phyloP scores from a whole-genome alignment of 2,329 filamentous ascomycete genomes.

The Pyricularia pennisetigena region DNA sequence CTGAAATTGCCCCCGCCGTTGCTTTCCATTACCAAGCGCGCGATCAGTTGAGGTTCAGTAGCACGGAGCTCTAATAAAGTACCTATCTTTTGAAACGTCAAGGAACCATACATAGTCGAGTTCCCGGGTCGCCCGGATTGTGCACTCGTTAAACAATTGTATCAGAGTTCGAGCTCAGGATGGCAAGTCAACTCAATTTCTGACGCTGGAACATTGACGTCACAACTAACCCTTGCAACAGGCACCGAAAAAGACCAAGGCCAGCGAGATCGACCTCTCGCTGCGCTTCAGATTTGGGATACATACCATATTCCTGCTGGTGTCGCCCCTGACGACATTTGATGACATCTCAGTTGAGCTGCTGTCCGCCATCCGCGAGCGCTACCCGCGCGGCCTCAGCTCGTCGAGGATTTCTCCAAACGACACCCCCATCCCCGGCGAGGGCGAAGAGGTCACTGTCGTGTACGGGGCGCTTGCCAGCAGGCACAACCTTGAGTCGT shows the following conservation, averaged over 20 bases:
- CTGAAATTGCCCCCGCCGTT: neutral
- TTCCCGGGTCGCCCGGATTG: neutral
- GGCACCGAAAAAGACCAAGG: neutral
- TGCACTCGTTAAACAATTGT: neutral
- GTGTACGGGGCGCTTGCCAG: constrained; percentile 36
- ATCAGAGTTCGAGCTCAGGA: neutral
- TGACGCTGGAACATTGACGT: neutral
- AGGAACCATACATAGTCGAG: neutral
- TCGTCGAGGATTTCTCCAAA: constrained; percentile 18
- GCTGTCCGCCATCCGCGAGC: constrained; percentile 44
- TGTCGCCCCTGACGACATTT: constrained; percentile 48
- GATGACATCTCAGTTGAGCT: constrained; percentile 47
- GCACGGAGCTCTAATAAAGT: neutral
- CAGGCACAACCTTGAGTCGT: constrained; percentile 32
- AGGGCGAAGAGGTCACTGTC: constrained; percentile 22
- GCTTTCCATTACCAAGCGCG: neutral
- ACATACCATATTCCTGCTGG: constrained; percentile 60
- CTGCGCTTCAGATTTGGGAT: constrained; percentile 65
- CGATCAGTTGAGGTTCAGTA: neutral
- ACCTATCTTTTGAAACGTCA: neutral
- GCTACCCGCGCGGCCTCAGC: constrained; percentile 44
- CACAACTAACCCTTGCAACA: neutral
- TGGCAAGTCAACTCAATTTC: neutral
- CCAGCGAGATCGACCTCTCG: constrained; percentile 44
- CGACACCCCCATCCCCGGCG: constrained; percentile 26